Percentiles rank a stretch among this genome's conserved stretches.
phyloP scores from a whole-genome alignment of 164 flowering plant species.

The Cinnamomum micranthum region DNA sequence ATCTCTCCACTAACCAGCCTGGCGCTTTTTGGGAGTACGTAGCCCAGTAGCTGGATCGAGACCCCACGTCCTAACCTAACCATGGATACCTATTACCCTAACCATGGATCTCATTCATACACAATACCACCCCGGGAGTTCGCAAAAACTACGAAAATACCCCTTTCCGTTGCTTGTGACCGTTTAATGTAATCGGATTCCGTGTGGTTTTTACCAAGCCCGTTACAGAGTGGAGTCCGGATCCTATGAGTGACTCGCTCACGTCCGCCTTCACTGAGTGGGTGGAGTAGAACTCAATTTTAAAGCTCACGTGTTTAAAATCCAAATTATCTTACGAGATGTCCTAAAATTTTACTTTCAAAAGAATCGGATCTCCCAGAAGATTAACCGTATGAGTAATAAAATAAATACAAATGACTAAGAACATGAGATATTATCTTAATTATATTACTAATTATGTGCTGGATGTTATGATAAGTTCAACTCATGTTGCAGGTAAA shows the following conservation, averaged over 20 bases:
- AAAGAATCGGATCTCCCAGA: too few species aligned
- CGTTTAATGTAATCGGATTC: neutral
- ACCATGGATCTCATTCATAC: neutral
- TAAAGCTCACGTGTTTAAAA: too few species aligned
- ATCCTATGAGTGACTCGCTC: neutral
- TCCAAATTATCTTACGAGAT: too few species aligned
- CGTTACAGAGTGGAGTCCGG: too few species aligned
- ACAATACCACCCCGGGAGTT: constrained; percentile 1
- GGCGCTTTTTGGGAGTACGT: constrained; percentile 2
- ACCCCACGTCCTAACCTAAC: neutral
- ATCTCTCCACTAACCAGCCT: constrained; percentile 5
- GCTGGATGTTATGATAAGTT: too few species aligned
- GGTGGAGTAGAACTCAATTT: too few species aligned
- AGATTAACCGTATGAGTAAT: too few species aligned
- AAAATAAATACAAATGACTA: too few species aligned
- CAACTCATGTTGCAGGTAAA: too few species aligned
- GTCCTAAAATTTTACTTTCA: too few species aligned
- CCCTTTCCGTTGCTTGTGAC: neutral
- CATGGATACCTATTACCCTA: neutral
- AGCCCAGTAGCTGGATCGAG: neutral
- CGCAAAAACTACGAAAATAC: constrained; percentile 9
- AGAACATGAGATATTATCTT: too few species aligned
- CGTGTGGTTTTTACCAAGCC: neutral
- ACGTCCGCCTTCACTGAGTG: neutral
- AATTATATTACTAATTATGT: too few species aligned